Percentiles rank a stretch among this genome's conserved stretches.
Evolutionary conservation across 305 asterid genomes (phyloP).

Genomic region (Solanum chacoense): DNA sequence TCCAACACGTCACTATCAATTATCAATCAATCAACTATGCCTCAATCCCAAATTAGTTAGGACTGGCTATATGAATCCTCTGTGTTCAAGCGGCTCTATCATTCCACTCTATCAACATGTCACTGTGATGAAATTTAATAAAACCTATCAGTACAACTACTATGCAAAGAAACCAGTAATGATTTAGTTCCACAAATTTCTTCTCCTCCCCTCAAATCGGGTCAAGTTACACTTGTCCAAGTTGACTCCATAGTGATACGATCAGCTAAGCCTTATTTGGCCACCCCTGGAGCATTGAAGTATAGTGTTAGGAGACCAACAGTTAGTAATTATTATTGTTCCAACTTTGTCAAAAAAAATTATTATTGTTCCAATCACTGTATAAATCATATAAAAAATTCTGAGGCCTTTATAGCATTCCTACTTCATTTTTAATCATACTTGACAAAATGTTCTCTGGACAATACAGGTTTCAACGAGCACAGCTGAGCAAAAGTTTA

Average conservation of each 20-base stretch:
- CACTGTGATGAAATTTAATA: not conserved
- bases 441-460: not conserved
- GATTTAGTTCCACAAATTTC: not conserved
- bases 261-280: not conserved
- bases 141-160: not conserved
- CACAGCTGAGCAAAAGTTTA: slow-evolving; percentile 30
- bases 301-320: not conserved
- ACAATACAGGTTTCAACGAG: slow-evolving; percentile 24
- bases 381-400: not conserved
- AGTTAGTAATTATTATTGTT: not conserved
- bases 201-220: not conserved
- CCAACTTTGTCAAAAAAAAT: not conserved
- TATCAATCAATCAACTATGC: not conserved
- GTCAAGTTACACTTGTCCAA: not conserved
- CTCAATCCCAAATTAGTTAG: not conserved
- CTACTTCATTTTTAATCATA: not conserved
- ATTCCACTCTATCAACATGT: not conserved
- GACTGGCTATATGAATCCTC: not conserved
- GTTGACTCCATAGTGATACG: not conserved
- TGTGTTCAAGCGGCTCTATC: not conserved
- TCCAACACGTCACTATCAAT: not conserved
- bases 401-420: not conserved
- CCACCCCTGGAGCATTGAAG: not conserved
- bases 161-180: not conserved
- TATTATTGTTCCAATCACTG: not conserved